These are phyloP conservation scores for Fusarium acutatum DNA, from an alignment of 2,329 filamentous ascomycete species.

Conservation along the genomic window DNA sequence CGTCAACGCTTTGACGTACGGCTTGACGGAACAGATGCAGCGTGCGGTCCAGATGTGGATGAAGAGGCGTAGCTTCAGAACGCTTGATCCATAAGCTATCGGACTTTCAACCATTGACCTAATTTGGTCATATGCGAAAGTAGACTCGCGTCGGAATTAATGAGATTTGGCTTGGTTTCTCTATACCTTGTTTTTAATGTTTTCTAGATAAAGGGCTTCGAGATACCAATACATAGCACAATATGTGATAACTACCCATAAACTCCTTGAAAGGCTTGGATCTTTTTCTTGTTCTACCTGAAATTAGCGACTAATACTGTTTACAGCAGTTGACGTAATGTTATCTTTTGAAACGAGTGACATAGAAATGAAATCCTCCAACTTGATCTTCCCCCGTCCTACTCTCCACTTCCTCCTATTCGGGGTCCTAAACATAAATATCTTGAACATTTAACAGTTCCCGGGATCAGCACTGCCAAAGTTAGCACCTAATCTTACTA, in stretches of 20 bases:
- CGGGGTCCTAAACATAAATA: background rate
- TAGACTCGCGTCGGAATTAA: too few relatives aligned
- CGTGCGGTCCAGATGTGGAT: background rate
- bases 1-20: background rate
- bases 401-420: background rate
- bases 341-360: background rate
- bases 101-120: background rate
- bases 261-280: fast-evolving
- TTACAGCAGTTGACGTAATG: too few relatives aligned
- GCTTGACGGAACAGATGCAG: background rate
- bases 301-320: background rate
- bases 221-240: background rate
- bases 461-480: background rate
- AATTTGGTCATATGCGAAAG: too few relatives aligned
- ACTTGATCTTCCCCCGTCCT: fast-evolving
- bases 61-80: background rate
- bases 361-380: background rate
- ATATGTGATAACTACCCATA: fast-evolving
- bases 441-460: background rate
- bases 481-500: background rate
- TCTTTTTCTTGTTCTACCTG: fast-evolving
- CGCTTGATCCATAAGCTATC: background rate
- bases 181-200: fast-evolving
- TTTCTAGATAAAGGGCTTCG: background rate
- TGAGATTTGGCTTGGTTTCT: background rate